phyloP scores from a whole-genome alignment of 176 grass and related monocot genomes.

The Phragmites australis region DNA sequence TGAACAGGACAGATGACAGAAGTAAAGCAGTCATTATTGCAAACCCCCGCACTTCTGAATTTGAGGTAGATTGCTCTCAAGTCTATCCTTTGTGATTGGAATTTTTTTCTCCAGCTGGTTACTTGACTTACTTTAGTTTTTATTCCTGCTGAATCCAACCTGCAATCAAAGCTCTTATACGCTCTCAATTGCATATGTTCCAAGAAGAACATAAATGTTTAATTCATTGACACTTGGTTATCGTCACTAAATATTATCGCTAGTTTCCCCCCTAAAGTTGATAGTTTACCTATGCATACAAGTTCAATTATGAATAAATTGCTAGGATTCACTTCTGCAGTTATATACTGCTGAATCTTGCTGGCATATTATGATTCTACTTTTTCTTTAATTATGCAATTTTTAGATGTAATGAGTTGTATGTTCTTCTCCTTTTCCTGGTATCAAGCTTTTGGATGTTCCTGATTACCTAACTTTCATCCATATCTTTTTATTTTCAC shows the following conservation, averaged over 20 bases:
- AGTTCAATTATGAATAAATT: conserved; percentile 12
- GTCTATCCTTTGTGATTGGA: neutral
- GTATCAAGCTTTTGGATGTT: neutral
- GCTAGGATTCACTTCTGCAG: neutral
- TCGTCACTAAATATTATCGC: neutral
- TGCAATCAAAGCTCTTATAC: neutral
- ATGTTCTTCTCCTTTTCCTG: neutral
- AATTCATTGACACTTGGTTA: neutral
- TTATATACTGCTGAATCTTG: conserved; percentile 28
- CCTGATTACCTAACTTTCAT: neutral
- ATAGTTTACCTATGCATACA: neutral
- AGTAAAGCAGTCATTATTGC: conserved; percentile 87
- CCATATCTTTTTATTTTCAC: neutral
- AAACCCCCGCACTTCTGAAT: conserved; percentile 90
- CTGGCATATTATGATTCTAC: neutral
- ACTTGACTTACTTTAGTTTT: neutral
- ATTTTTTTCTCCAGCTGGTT: neutral
- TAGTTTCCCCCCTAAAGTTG: too few relatives aligned
- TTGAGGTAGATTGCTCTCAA: conserved; percentile 59
- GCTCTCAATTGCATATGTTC: conserved; percentile 11
- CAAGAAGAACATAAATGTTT: neutral
- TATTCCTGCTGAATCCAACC: neutral
- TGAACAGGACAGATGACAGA: conserved; percentile 75
- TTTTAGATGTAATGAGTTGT: neutral
- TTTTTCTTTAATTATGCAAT: neutral